Evolutionary conservation across 1,284 basidiomycete species (phyloP).

Genomic region (Puccinia polysora): DNA sequence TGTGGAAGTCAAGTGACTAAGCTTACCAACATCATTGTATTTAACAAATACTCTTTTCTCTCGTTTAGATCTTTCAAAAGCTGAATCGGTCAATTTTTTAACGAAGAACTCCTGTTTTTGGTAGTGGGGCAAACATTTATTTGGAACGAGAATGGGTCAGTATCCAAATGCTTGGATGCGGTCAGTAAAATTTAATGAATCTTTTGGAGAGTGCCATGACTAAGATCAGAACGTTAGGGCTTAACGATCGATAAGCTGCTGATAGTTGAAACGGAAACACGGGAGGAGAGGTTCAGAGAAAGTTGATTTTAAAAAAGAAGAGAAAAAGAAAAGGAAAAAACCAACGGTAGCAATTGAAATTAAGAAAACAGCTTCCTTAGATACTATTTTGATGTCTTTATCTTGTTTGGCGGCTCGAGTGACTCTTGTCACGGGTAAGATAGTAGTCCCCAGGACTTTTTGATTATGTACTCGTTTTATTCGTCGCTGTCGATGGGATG

Average conservation of each 20-base stretch:
- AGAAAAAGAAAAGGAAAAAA: not conserved
- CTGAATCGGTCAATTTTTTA: conserved; percentile 37
- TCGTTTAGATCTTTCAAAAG: conserved; percentile 28
- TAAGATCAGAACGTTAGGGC: too few relatives aligned
- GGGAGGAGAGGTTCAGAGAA: too few relatives aligned
- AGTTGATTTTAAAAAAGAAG: not conserved
- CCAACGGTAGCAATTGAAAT: conserved; percentile 39
- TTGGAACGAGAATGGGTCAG: too few relatives aligned
- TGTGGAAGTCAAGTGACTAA: not conserved
- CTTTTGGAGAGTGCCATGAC: too few relatives aligned
- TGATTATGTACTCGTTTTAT: conserved; percentile 38
- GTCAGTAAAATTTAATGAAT: too few relatives aligned
- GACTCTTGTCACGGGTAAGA: conserved; percentile 17
- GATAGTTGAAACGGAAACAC: too few relatives aligned
- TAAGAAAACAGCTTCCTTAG: conserved; percentile 30
- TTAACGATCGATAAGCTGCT: too few relatives aligned
- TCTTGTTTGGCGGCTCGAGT: conserved; percentile 43
- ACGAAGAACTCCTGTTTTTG: conserved; percentile 36
- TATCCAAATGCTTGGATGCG: too few relatives aligned
- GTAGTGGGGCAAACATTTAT: not conserved
- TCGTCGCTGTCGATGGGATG: not conserved
- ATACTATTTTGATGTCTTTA: conserved; percentile 43
- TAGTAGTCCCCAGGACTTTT: conserved; percentile 57
- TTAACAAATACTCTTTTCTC: conserved; percentile 40
- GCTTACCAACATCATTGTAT: conserved; percentile 39